A percentile compares a stretch with the other conserved stretches of the same genome.
phyloP scores from a whole-genome alignment of 805 yeast species.

The Candida maesae region DNA sequence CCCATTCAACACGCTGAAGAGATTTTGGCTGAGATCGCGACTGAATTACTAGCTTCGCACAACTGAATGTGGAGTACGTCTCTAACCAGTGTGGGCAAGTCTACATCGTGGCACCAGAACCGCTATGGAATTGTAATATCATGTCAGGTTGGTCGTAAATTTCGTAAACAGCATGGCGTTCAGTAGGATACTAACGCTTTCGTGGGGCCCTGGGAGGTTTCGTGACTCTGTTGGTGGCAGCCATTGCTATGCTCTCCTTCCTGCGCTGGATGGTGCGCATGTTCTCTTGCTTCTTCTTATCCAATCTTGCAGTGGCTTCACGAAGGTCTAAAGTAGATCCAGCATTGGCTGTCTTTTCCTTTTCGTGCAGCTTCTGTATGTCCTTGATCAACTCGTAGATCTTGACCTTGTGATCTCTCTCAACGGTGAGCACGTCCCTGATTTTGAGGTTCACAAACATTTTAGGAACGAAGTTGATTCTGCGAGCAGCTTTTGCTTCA shows the following conservation, averaged over 20 bases:
- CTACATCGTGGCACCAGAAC: too few species aligned
- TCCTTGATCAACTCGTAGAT: constrained; percentile 24
- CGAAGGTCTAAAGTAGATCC: constrained; percentile 8
- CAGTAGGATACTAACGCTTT: not conserved
- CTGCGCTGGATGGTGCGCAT: constrained; percentile 14
- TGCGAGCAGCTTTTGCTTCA: constrained; percentile 22
- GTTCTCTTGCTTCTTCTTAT: constrained; percentile 15
- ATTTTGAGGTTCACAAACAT: constrained; percentile 21
- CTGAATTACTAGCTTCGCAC: too few species aligned
- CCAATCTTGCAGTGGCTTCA: constrained; percentile 11
- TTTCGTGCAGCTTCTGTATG: constrained; percentile 14
- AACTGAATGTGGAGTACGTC: too few species aligned
- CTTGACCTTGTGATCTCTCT: constrained; percentile 27
- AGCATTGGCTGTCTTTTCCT: constrained; percentile 5
- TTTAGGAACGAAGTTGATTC: constrained; percentile 24
- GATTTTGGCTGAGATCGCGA: too few species aligned
- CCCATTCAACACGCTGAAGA: too few species aligned
- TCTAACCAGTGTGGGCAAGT: too few species aligned
- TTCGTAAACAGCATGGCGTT: not conserved
- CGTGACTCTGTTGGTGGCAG: constrained; percentile 1
- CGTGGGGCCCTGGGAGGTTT: constrained; percentile 2
- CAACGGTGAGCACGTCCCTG: constrained; percentile 24
- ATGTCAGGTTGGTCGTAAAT: not conserved
- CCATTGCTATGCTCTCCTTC: constrained; percentile 20
- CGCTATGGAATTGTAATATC: too few species aligned